phyloP scores from a whole-genome alignment of 225 moss, liverwort and hornwort species.

The Ulota crispa region DNA sequence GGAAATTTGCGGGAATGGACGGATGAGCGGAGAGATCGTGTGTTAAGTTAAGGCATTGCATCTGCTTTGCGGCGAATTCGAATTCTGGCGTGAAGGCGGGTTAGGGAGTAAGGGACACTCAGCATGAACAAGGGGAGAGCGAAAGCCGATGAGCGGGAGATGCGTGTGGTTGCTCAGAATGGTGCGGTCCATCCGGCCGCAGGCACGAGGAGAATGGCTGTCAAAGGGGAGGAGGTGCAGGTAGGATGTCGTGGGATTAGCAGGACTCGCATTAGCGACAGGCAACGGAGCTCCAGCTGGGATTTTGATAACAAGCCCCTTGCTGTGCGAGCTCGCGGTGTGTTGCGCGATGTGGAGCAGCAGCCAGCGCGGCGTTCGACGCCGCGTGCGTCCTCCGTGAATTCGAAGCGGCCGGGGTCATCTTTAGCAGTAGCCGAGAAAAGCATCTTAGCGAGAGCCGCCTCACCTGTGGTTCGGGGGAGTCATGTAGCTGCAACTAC shows the following conservation, averaged over 20 bases:
- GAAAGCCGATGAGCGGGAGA: conserved; percentile 47
- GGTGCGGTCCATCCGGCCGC: conserved; percentile 45
- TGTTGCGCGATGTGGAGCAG: conserved; percentile 46
- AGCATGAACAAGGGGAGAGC: conserved; percentile 46
- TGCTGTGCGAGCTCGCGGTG: conserved; percentile 31
- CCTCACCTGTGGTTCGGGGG: conserved; percentile 27
- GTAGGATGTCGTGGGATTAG: conserved; percentile 54
- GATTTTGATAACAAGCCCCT: conserved; percentile 49
- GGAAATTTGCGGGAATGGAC: not conserved
- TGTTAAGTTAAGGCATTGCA: not conserved
- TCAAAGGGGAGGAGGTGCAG: conserved; percentile 57
- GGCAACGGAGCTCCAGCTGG: conserved; percentile 48
- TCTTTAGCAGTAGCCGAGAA: conserved; percentile 14
- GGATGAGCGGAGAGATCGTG: conserved; percentile 16
- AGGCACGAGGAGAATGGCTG: conserved; percentile 39
- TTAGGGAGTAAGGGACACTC: conserved; percentile 3
- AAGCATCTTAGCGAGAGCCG: conserved; percentile 33
- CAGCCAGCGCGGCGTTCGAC: conserved; percentile 18
- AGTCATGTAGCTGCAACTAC: conserved; percentile 10
- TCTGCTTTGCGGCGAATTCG: not conserved
- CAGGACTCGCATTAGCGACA: conserved; percentile 35
- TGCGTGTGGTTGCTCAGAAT: conserved; percentile 33
- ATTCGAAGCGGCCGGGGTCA: conserved; percentile 28
- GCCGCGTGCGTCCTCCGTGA: conserved; percentile 51
- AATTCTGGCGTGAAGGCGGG: not conserved